Evolutionary conservation across 768 basidiomycete species (phyloP), one percentile per base, ranked within the genome.

Genomic region (Russula sp.): DNA sequence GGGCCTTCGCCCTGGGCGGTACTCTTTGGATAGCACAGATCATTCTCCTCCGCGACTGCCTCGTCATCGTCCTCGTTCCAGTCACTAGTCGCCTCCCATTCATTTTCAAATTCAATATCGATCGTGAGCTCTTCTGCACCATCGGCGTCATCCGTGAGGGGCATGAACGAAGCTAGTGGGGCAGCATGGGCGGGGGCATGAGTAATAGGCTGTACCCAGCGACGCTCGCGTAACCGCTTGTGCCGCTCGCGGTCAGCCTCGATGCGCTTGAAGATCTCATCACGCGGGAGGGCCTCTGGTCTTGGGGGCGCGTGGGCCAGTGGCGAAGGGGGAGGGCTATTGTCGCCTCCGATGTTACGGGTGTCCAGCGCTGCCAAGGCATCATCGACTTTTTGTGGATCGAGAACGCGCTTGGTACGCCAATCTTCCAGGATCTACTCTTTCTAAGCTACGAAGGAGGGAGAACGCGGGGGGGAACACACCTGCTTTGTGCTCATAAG

Each of bases 161-260:
- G 86, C 61, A 85, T 73, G 72, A 88, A 87, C 39, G 82, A 82
- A 8, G 84, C 81, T 5, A 87, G 74, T 77, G 81, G 44, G 42
- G 80, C 71, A 62, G 78, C 52, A 70, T 59, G 62, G 77, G 72
- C 1, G 22, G 77, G 76, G 53, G 78, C 79, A 64, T 84, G 85
- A 4, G 84, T 79, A 9, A 85, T 78, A 2, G 87, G 86, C 70
- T 91, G 89, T n/a, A 91, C 89, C 94, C 94, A 96, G 49, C 93
- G 84, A 42, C 90, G 84, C 73, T 96, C 94, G 51, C 93, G 84
- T 2, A 96, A 79, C 13, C 94, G 85, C 75, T 96, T 96, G 70
- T 95, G 94, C 65, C 94, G 83, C 69, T 95, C 94, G 2, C 93
- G 80, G 72, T 95, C 94, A 68, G 95, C 93, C 72, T 96, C 92